phyloP scores from a whole-genome alignment of 2,329 filamentous ascomycete genomes.

The Colletotrichum coccodes region DNA sequence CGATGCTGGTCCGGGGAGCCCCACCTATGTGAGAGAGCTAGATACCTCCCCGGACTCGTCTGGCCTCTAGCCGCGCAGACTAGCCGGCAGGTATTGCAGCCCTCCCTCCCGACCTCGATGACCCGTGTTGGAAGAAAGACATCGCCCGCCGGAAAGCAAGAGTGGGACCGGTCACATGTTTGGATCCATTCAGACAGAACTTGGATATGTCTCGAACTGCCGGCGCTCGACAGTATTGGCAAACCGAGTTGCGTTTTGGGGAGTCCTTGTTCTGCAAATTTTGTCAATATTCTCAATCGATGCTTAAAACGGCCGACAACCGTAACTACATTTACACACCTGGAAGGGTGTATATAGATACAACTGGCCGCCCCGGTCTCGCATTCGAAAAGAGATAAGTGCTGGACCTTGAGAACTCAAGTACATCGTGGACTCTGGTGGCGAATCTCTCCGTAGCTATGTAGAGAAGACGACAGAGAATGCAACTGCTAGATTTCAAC shows the following conservation, averaged over 20 bases:
- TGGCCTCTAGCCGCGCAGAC: not conserved
- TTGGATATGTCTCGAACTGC: not conserved
- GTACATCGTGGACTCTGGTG: too few relatives aligned
- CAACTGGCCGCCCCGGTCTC: not conserved
- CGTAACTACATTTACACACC: not conserved
- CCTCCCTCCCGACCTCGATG: not conserved
- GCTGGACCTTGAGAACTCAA: not conserved
- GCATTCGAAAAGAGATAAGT: not conserved
- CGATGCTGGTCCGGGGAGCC: not conserved
- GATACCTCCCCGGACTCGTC: not conserved
- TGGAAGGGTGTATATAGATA: not conserved
- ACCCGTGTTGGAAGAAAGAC: not conserved
- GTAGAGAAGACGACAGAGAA: not conserved
- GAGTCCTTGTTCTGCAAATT: not conserved
- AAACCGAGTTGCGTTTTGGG: not conserved
- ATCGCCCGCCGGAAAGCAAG: not conserved
- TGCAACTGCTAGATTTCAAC: not conserved
- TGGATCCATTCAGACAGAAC: not conserved
- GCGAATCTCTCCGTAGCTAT: not conserved
- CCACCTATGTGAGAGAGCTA: constrained; percentile 11
- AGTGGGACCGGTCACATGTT: not conserved
- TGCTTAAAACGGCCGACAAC: too few relatives aligned
- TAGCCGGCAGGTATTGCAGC: not conserved
- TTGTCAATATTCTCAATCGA: not conserved
- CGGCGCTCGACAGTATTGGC: not conserved